Evolutionary conservation across 2,329 filamentous ascomycete species (phyloP), one percentile per base, ranked within the genome.

Genomic region (Xylaria sp.): DNA sequence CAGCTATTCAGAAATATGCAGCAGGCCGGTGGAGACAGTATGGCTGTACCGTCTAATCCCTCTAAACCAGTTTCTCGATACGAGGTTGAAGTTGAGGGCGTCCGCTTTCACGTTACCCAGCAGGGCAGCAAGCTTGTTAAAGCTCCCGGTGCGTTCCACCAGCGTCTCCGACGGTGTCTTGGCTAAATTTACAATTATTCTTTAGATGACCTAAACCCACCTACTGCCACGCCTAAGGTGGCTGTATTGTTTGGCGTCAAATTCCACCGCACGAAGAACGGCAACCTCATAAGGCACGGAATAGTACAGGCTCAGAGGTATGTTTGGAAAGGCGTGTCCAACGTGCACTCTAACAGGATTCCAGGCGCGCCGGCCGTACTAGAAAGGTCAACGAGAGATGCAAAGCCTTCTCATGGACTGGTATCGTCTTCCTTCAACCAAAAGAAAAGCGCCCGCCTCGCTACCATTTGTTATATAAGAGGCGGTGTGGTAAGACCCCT

Each of bases 211-310:
- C 81, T 84, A 56, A 88, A 90, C 76, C 84, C 87, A 46, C 85
- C 88, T 63, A 89, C 87, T 63, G 84, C 86, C 57, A 97, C 94
- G 1, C 94, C 94, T 0, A 96, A 94, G 81, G 88, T 86, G 72
- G 87, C 91, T 50, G 82, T 84, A 6, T 84, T 97, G 70, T 92
- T 91, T 62, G 93, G 93, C 51, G 92, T 97, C 75, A 90, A 88
- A 72, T 97, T 97, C 78, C 87, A 93, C 76, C 89, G 94, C 73
- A 97, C 93, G 80, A 97, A 95, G 79, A 92, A 91, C 74, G 94
- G 94, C 70, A 97, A 97, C 75, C 87, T 97, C 32, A 91, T 94
- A 77, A 91, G 93, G 65, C 87, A 92, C 76, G 90, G 92, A 72
- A 86, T 94, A 65, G 87, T 95, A 69, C 90, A 91, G 78, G 90